phyloP scores from a whole-genome alignment of 331 rosid genomes.

The Quercus lobata region DNA sequence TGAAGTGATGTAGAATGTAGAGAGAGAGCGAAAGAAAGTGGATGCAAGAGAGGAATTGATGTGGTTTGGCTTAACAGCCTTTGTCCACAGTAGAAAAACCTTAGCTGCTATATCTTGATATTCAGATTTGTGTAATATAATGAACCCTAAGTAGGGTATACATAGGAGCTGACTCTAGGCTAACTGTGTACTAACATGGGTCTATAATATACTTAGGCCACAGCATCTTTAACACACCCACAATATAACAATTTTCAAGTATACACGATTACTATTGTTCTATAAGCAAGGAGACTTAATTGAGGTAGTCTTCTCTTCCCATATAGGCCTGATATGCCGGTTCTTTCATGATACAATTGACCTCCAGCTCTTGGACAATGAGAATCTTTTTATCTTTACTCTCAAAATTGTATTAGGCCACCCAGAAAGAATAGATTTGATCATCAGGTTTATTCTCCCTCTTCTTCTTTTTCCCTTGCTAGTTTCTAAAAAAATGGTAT shows the following conservation, averaged over 20 bases:
- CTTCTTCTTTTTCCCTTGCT: background rate
- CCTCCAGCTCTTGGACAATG: background rate
- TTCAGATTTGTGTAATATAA: no score
- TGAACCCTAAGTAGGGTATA: no score
- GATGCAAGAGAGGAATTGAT: no score
- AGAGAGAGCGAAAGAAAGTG: no score
- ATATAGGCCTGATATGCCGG: background rate
- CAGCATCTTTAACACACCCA: no score
- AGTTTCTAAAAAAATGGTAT: background rate
- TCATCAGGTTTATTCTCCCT: background rate
- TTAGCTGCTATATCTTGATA: no score
- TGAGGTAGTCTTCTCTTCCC: background rate
- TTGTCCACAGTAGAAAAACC: no score
- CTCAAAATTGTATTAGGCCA: background rate
- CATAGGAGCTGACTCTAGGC: no score
- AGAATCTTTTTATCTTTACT: slow-evolving; percentile 1
- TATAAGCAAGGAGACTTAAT: background rate
- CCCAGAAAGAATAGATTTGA: background rate
- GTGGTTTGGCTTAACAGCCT: no score
- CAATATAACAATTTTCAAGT: background rate
- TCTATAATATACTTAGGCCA: no score
- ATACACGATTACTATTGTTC: background rate
- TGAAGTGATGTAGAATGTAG: no score
- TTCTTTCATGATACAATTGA: background rate
- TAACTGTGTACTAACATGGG: no score